Conservation (phyloP, 495 filamentous ascomycete species). For the Glonium stellatum region DNA sequence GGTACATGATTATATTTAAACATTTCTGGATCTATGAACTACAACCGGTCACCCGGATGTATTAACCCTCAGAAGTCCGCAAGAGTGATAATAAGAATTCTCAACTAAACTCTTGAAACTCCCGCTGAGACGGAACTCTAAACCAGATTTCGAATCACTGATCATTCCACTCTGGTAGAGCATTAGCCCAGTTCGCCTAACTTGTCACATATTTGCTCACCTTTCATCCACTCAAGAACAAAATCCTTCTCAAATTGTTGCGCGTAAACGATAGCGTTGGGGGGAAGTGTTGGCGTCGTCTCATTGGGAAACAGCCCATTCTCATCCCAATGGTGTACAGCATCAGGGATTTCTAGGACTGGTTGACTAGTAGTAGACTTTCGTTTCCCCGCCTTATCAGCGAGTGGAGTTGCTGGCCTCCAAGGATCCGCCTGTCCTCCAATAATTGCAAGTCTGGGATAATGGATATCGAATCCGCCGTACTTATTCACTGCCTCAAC, state of each 20-base stretch:
- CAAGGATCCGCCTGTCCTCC: slow-evolving; percentile 67
- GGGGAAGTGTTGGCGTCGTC: slow-evolving; percentile 47
- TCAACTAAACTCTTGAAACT: too few relatives aligned
- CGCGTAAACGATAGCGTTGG: slow-evolving; percentile 45
- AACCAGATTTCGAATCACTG: too few relatives aligned
- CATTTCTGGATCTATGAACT: too few relatives aligned
- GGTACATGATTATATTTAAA: too few relatives aligned
- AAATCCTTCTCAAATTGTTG: slow-evolving; percentile 52
- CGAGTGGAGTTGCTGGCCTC: slow-evolving; percentile 58
- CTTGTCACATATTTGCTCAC: too few relatives aligned
- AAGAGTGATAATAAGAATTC: too few relatives aligned
- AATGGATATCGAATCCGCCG: slow-evolving; percentile 59
- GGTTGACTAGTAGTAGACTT: slow-evolving; percentile 52
- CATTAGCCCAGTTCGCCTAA: too few relatives aligned
- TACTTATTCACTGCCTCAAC: slow-evolving; percentile 57
- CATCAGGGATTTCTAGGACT: slow-evolving; percentile 54
- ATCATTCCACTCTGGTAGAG: too few relatives aligned
- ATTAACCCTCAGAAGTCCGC: too few relatives aligned
- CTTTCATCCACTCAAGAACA: slow-evolving; percentile 59
- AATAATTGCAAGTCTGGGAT: slow-evolving; percentile 58
- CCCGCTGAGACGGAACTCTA: too few relatives aligned
- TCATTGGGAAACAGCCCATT: slow-evolving; percentile 59
- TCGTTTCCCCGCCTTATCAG: slow-evolving; percentile 41
- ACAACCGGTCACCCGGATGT: too few relatives aligned
- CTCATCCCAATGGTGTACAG: slow-evolving; percentile 68